phyloP scores from a whole-genome alignment of 352 stramenopile species.

The Phytopythium oedochilum region DNA sequence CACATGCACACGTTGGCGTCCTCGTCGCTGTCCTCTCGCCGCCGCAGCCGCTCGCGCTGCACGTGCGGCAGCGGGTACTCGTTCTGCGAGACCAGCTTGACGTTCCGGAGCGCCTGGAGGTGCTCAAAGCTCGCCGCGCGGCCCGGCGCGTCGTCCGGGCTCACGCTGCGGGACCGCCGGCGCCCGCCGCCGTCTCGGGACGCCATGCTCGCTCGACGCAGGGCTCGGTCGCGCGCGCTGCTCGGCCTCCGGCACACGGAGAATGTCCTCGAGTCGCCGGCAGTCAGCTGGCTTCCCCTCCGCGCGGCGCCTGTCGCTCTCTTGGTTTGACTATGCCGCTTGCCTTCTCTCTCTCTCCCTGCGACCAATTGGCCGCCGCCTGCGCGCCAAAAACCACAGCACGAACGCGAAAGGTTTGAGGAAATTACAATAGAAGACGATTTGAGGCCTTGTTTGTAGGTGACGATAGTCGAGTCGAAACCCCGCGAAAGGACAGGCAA shows the following conservation, averaged over 20 bases:
- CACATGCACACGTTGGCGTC: constrained; percentile 55
- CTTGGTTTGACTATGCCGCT: constrained; percentile 2
- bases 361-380: not conserved
- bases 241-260: not conserved
- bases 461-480: too few species aligned
- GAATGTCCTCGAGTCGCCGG: too few species aligned
- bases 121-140: constrained; percentile 42
- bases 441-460: too few species aligned
- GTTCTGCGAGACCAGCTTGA: constrained; percentile 58
- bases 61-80: constrained; percentile 70
- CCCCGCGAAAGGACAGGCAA: not conserved
- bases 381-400: not conserved
- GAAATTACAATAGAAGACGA: constrained; percentile 4
- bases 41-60: constrained; percentile 27
- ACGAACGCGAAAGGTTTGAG: not conserved
- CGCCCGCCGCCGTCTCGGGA: not conserved
- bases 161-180: not conserved
- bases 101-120: constrained; percentile 58
- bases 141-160: not conserved
- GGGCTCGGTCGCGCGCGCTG: not conserved
- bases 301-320: not conserved
- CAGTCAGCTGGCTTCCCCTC: not conserved
- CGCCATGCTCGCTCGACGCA: not conserved
- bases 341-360: not conserved
- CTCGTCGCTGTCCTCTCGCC: constrained; percentile 37